phyloP scores from a whole-genome alignment of 2,329 filamentous ascomycete species.

The Coleophoma eucalyptorum region DNA sequence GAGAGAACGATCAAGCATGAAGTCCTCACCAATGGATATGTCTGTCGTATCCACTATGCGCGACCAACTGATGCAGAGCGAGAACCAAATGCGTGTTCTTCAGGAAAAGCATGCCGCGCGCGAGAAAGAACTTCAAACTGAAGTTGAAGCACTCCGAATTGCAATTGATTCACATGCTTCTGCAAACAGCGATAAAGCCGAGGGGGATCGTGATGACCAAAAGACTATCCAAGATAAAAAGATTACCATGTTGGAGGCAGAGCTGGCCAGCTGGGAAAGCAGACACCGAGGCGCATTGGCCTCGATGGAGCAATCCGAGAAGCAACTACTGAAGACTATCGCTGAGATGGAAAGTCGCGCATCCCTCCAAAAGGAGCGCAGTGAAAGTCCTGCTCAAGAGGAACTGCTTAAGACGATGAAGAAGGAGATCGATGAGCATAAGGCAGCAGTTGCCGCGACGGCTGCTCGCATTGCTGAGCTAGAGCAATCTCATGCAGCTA shows the following conservation, averaged over 20 bases:
- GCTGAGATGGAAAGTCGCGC: conserved; percentile 64
- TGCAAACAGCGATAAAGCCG: conserved; percentile 10
- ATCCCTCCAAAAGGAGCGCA: conserved; percentile 32
- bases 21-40: conserved; percentile 82
- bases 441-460: conserved; percentile 66
- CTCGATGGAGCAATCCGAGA: conserved; percentile 69
- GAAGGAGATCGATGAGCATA: conserved; percentile 77
- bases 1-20: conserved; percentile 86
- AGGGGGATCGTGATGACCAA: conserved; percentile 15
- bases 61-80: conserved; percentile 83
- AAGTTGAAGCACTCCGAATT: conserved; percentile 64
- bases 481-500: conserved; percentile 65
- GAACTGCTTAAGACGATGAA: conserved; percentile 60
- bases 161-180: conserved; percentile 13
- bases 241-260: conserved; percentile 62
- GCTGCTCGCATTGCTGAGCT: conserved; percentile 67
- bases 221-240: conserved; percentile 29
- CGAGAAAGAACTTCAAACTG: conserved; percentile 69
- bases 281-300: conserved; percentile 71
- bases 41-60: conserved; percentile 83
- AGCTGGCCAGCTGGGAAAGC: conserved; percentile 70
- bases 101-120: conserved; percentile 68
- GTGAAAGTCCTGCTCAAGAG: conserved; percentile 52
- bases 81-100: conserved; percentile 72
- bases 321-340: conserved; percentile 68